These are phyloP conservation scores for Penicillium paneum DNA, from an alignment of 2,329 filamentous ascomycete genomes.

Conservation along the genomic window DNA sequence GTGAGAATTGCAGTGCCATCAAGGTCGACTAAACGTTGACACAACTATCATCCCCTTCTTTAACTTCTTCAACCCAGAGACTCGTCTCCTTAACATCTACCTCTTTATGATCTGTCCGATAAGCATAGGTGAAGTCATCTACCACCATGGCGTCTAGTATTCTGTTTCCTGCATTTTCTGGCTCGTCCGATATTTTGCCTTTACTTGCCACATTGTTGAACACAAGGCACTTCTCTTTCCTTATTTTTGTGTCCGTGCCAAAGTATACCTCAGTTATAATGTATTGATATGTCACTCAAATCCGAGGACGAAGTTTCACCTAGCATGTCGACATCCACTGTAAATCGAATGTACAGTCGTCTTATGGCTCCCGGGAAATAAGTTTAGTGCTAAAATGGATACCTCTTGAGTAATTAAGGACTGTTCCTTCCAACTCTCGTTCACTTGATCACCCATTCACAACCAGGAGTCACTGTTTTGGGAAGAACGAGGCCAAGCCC, in stretches of 20 bases:
- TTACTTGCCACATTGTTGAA: not conserved
- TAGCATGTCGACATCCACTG: not conserved
- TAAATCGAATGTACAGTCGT: no score
- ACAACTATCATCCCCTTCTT: not conserved
- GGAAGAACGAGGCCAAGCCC: no score
- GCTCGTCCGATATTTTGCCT: not conserved
- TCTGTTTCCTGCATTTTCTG: constrained; percentile 12
- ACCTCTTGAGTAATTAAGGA: no score
- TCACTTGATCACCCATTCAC: no score
- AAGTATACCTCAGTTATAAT: not conserved
- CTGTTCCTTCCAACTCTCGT: no score
- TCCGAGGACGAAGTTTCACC: not conserved
- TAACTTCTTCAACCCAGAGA: not conserved
- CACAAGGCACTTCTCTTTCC: not conserved
- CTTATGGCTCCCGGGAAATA: no score
- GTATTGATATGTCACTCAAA: not conserved
- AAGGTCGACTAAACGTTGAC: constrained; percentile 31
- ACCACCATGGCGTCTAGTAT: constrained; percentile 23
- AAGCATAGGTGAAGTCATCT: constrained; percentile 21
- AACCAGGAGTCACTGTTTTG: no score
- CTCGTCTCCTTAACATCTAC: not conserved
- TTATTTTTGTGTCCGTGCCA: not conserved
- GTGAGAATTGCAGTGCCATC: constrained; percentile 25
- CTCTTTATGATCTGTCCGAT: constrained; percentile 14
- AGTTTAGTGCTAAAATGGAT: no score